These are phyloP conservation scores for Tuber microsphaerosporum DNA, from an alignment of 495 filamentous ascomycete genomes.

Conservation along the genomic window DNA sequence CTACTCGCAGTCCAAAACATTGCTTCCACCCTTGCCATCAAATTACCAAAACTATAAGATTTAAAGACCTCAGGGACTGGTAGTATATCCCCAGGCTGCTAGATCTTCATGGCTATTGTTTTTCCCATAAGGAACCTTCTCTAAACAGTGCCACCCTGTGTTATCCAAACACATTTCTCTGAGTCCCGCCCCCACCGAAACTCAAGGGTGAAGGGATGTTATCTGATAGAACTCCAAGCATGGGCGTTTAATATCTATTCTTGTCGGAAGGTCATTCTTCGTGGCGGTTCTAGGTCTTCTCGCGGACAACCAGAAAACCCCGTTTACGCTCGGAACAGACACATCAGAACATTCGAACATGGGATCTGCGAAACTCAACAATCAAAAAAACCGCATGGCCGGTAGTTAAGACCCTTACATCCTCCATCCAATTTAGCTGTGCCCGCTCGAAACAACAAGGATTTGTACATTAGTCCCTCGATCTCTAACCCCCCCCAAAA, in stretches of 20 bases:
- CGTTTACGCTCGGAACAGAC: neutral
- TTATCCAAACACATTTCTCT: neutral
- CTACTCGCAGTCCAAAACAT: neutral
- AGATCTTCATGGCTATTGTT: neutral
- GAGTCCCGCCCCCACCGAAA: neutral
- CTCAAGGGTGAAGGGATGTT: neutral
- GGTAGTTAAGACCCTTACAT: neutral
- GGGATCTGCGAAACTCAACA: neutral
- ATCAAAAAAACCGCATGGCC: neutral
- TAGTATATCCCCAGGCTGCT: neutral
- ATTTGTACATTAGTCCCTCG: neutral
- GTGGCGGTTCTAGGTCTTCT: neutral
- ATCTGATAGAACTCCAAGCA: neutral
- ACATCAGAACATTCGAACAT: neutral
- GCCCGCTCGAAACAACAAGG: neutral
- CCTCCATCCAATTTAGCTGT: neutral
- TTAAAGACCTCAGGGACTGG: neutral
- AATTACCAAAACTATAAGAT: neutral
- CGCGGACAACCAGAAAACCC: neutral
- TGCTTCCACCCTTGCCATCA: neutral
- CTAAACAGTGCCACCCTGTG: no score
- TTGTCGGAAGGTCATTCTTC: neutral
- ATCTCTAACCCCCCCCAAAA: neutral
- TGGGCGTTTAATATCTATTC: neutral
- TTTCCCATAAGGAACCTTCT: neutral